Conservation (phyloP, 2,329 filamentous ascomycete genomes). For the Colletotrichum sp. region DNA sequence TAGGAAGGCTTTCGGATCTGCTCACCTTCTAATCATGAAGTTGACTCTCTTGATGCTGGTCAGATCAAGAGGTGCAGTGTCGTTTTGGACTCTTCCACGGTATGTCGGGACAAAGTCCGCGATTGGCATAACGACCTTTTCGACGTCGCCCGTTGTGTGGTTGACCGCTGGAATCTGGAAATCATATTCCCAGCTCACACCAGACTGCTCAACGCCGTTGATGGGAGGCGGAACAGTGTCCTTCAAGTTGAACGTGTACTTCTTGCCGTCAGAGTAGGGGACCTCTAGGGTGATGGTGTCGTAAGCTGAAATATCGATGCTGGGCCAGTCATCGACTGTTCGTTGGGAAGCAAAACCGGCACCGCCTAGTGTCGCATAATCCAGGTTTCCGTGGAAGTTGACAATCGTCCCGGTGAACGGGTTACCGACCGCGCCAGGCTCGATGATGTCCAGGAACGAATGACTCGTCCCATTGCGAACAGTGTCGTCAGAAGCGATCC, state of each 20-base stretch:
- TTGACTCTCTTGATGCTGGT: conserved; percentile 68
- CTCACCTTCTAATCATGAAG: conserved; percentile 82
- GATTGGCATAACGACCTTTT: conserved; percentile 65
- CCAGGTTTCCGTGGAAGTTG: conserved; percentile 72
- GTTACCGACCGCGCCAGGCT: conserved; percentile 25
- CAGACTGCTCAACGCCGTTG: conserved; percentile 72
- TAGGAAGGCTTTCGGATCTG: not conserved
- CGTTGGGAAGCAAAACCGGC: conserved; percentile 84
- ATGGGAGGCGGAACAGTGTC: conserved; percentile 65
- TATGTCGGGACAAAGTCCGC: conserved; percentile 73
- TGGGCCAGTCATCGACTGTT: conserved; percentile 60
- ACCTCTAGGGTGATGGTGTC: conserved; percentile 65
- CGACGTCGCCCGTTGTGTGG: conserved; percentile 27
- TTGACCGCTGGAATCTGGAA: conserved; percentile 47
- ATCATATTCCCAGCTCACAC: conserved; percentile 75
- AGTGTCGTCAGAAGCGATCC: conserved; percentile 76
- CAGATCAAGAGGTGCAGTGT: conserved; percentile 64
- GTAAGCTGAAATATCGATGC: conserved; percentile 69
- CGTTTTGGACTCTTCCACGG: conserved; percentile 67
- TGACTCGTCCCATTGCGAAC: conserved; percentile 75
- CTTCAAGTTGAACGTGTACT: conserved; percentile 78
- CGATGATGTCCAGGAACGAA: conserved; percentile 48
- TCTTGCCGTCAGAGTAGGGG: conserved; percentile 62
- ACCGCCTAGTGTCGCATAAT: conserved; percentile 76
- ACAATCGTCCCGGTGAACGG: conserved; percentile 35